Percentiles rank a stretch among this genome's conserved stretches.
phyloP scores from a whole-genome alignment of 306 rosid genomes.

The Arachis stenosperma region DNA sequence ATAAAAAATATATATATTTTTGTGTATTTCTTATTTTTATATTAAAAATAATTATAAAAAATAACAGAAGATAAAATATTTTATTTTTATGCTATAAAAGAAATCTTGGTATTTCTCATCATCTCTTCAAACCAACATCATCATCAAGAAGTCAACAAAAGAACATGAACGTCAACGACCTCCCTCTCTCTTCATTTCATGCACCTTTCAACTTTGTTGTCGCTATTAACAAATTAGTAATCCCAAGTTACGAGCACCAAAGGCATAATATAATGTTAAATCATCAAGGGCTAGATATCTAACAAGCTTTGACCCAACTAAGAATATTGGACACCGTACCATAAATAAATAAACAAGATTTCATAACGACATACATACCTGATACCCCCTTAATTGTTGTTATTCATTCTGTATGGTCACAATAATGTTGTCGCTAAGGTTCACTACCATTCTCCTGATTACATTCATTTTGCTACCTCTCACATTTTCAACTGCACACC shows the following conservation, averaged over 20 bases:
- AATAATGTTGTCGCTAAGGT: slow-evolving; percentile 51
- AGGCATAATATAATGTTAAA: slow-evolving; percentile 16
- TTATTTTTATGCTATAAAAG: too few species aligned
- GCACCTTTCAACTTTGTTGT: slow-evolving; percentile 26
- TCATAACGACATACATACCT: slow-evolving; percentile 40
- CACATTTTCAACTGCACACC: slow-evolving; percentile 38
- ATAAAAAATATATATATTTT: too few species aligned
- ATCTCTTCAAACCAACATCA: too few species aligned
- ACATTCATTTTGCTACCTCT: slow-evolving; percentile 41
- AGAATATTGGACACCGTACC: slow-evolving; percentile 36
- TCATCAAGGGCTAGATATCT: neutral
- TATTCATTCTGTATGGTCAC: neutral
- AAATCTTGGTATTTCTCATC: too few species aligned
- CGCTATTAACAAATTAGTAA: slow-evolving; percentile 25
- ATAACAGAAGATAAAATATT: too few species aligned
- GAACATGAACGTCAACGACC: too few species aligned
- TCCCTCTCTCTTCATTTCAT: slow-evolving; percentile 14
- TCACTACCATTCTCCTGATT: slow-evolving; percentile 36
- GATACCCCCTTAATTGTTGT: slow-evolving; percentile 6
- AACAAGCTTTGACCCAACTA: slow-evolving; percentile 47
- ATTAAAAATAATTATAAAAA: too few species aligned
- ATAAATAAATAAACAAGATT: slow-evolving; percentile 35
- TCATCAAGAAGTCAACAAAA: too few species aligned
- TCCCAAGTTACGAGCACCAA: slow-evolving; percentile 46
- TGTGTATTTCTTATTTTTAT: too few species aligned